Percentiles rank a stretch among this genome's conserved stretches.
Conservation (phyloP, 129 eudicot genomes). For the Dittrichia graveolens region DNA sequence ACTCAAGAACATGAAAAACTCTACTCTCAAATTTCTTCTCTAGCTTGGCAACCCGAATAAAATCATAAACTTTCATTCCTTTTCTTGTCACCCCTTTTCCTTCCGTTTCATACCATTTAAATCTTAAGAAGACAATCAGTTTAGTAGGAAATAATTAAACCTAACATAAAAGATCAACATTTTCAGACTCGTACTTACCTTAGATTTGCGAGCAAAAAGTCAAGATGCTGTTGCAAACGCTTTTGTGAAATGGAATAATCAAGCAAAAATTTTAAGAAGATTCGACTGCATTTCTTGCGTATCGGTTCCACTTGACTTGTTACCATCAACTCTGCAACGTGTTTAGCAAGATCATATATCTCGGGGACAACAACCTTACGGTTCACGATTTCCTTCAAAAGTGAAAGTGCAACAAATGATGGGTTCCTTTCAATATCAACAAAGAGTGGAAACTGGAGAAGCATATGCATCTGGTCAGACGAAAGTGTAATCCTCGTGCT, state of each 20-base stretch:
- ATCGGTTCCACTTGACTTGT: constrained; percentile 63
- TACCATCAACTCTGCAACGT: constrained; percentile 74
- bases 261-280: constrained; percentile 67
- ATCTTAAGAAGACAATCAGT: no score
- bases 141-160: not conserved
- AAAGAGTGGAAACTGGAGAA: constrained; percentile 79
- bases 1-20: no score
- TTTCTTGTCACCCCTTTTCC: no score
- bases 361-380: constrained; percentile 70
- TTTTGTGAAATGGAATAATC: constrained; percentile 57
- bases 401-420: constrained; percentile 72
- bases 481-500: constrained; percentile 66
- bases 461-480: constrained; percentile 72
- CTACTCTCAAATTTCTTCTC: no score
- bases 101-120: no score
- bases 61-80: no score
- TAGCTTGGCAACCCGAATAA: no score
- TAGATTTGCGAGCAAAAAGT: constrained; percentile 61
- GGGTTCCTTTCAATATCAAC: constrained; percentile 84
- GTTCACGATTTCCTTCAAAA: constrained; percentile 68
- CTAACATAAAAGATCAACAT: not conserved
- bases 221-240: constrained; percentile 66
- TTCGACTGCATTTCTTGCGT: constrained; percentile 78
- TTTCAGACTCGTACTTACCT: constrained; percentile 38
- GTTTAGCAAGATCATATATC: constrained; percentile 68